These are phyloP conservation scores for Xenosphaeropsis pyriputrescens DNA, from an alignment of 2,329 filamentous ascomycete genomes.

Conservation along the genomic window DNA sequence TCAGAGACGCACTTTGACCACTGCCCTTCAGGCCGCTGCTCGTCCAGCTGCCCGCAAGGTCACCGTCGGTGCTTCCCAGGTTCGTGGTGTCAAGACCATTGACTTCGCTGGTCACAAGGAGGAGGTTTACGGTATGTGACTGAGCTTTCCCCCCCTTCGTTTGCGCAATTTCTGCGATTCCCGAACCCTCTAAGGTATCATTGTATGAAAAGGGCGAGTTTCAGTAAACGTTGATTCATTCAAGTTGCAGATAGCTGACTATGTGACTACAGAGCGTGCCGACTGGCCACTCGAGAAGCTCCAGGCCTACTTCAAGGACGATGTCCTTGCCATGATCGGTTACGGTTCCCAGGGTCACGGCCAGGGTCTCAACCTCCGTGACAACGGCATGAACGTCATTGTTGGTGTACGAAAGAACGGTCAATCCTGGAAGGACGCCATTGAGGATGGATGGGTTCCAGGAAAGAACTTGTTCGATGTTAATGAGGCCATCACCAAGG, in stretches of 20 bases:
- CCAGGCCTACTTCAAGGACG: conserved; percentile 99
- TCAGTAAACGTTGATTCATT: background rate
- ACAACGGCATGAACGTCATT: conserved; percentile 99
- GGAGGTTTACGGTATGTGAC: conserved; percentile 68
- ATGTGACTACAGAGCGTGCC: conserved; percentile 57
- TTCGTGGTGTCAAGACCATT: conserved; percentile 92
- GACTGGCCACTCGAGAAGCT: conserved; percentile 98
- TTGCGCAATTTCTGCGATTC: too few relatives aligned
- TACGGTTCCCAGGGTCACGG: conserved; percentile 98
- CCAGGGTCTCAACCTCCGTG: conserved; percentile 97
- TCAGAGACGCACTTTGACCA: conserved; percentile 45
- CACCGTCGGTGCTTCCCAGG: conserved; percentile 32
- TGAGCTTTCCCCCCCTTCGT: background rate
- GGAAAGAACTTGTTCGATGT: conserved; percentile 99
- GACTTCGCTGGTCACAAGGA: conserved; percentile 96
- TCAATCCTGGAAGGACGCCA: conserved; percentile 94
- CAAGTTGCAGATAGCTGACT: conserved; percentile 8
- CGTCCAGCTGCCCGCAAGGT: conserved; percentile 35
- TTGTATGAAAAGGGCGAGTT: too few relatives aligned
- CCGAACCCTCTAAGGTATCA: too few relatives aligned
- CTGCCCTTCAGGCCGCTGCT: conserved; percentile 36
- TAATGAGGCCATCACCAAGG: conserved; percentile 85
- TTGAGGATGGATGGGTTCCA: conserved; percentile 94
- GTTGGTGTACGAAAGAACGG: conserved; percentile 97
- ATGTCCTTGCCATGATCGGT: conserved; percentile 96